Percentiles rank a stretch among this genome's conserved stretches.
Conservation (phyloP, 2,329 filamentous ascomycete genomes). For the Botrytis squamosa region DNA sequence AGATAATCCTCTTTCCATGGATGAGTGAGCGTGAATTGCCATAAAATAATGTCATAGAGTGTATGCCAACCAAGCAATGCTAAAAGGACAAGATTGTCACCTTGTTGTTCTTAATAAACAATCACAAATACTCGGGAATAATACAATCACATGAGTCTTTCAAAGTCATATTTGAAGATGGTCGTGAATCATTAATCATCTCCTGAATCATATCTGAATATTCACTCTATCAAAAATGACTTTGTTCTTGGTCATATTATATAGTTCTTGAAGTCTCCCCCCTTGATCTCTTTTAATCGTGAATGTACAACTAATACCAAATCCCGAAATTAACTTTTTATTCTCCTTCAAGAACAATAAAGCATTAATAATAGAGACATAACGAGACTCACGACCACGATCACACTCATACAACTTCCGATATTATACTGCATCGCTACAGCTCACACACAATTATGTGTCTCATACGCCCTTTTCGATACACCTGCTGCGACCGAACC, state of each 20-base stretch:
- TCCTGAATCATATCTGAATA: conserved; percentile 4
- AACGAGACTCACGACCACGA: background rate
- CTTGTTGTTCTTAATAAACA: conserved; percentile 6
- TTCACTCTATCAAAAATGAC: conserved; percentile 15
- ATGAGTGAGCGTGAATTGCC: background rate
- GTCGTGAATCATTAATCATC: conserved; percentile 19
- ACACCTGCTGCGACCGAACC: conserved; percentile 31
- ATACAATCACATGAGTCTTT: conserved; percentile 8
- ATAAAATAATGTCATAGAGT: background rate
- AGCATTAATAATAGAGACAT: background rate
- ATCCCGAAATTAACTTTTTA: background rate
- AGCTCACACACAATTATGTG: conserved; percentile 31
- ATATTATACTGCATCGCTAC: background rate
- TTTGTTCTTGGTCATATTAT: conserved; percentile 13
- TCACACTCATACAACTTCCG: background rate
- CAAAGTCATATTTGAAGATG: background rate
- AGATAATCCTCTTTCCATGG: background rate
- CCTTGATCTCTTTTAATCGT: background rate
- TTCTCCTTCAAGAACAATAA: background rate
- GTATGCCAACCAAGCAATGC: background rate
- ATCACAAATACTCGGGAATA: conserved; percentile 1
- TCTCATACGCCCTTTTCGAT: conserved; percentile 29
- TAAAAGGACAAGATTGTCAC: background rate
- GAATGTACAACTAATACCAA: conserved; percentile 6
- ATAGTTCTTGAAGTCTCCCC: background rate